Base-by-base conservation (phyloP, 2,329 filamentous ascomycete species). In the Hypoxylon sp. region DNA sequence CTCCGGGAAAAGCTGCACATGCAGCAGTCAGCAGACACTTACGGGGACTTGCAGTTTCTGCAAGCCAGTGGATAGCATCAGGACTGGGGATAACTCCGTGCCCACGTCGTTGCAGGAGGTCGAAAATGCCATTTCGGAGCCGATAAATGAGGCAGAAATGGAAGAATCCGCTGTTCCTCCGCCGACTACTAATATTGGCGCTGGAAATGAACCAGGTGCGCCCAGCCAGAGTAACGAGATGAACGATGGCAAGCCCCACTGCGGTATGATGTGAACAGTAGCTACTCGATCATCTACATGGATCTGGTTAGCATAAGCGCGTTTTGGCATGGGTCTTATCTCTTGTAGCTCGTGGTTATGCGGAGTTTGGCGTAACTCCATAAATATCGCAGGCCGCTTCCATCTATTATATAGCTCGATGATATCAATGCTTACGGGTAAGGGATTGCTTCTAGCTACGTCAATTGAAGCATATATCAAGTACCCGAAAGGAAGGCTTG, bases 101-200 rank as follows among this genome's bases (percentile, higher is more conserved):
- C 48, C 50, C 7, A 63, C 50, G 19, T 63, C 64, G 19, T 21
- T 67, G 7, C 15, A 51, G 6, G 60, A 67, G 31, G 60, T 67
- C 13, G 65, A 67, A 31, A 52, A 67, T 10, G 55, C 60, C 10
- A 52, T 64, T 10, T 50, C 60, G 15, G 35, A 1, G 24, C 47
- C 6, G 1, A n/a, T 15, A 24, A 48, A 35, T 3, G 35, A 35
- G 8, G 17, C 24, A 13, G 37, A 15, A 19, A n/a, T 17, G 11
- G 46, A 53, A 29, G 51, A 46, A 19, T 31, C 46, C 3, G 32
- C 35, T 27, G 8, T 37, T 27, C 13, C 32, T 15, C 11, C 31
- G 27, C 31, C 53, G 5, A 29, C 8, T 3, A 15, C n/a, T 1
- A 15, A 21, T 39, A 6, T 31, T 10, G 7, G 5, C 3, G 37